Base-by-base conservation (phyloP, 2,329 filamentous ascomycete genomes). In the Ophiognomonia clavigignenti-juglandacearum region DNA sequence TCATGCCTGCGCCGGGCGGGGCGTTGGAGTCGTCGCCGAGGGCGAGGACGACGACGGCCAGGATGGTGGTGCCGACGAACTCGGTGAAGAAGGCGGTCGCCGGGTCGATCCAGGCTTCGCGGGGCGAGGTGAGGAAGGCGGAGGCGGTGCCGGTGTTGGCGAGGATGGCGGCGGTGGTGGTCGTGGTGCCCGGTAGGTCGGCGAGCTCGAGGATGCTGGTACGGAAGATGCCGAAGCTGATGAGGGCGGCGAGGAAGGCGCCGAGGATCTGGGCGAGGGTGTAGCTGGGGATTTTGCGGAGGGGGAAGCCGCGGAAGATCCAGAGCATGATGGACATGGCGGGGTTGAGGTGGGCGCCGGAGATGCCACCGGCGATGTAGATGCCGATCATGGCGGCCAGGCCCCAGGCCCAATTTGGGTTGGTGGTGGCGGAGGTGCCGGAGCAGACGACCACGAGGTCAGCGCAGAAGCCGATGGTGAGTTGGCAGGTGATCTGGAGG, bases 251-350 rank as follows among this genome's bases (percentile, higher is more conserved):
- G 24, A 69, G 58, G 38, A 80, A 71, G 1, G 74, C 75, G 3
- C 70, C 75, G 0, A 80, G 56, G 45, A 78, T 65, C 52, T 80
- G 77, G 5, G 75, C 73, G 2, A 67, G 51, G 8, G 74, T 67
- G 56, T 79, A 80, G 6, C 70, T 62, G 3, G 70, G 62, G 23
- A 75, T 68, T 59, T 76, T 73, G 10, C 66, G 59, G 53, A 73
- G 70, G 0, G 76, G 77, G 24, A 80, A 77, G 3, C 73, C 73
- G 36, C 74, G 71, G 54, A 68, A 77, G 52, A 73, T 65, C 60
- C 64, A 72, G 11, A 72, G 59, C 61, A 72, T 67, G 4, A 67
- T 57, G 3, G 69, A 71, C 26, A 73, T 62, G 8, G 64, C 60
- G 0, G 70, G 70, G 41, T 72, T 72, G 16, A 73, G 60, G 44